A percentile compares a stretch with the other conserved stretches of the same genome.
These are phyloP conservation scores for Phytophthora crassamura DNA, from an alignment of 352 stramenopile species.

Conservation along the genomic window DNA sequence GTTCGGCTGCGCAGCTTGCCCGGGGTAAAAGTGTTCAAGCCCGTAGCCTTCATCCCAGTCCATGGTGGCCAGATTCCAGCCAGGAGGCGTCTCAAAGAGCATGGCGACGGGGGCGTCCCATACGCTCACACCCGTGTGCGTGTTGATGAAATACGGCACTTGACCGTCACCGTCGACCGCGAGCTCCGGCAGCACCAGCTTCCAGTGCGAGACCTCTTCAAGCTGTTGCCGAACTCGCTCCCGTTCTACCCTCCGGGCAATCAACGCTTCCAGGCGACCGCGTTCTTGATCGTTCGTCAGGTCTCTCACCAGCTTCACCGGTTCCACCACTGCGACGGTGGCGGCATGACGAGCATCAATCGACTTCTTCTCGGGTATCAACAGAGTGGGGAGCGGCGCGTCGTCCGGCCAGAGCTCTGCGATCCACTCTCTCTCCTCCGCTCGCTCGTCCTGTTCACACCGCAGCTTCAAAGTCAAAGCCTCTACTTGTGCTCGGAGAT, in stretches of 20 bases:
- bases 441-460: constrained; percentile 52
- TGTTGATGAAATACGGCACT: constrained; percentile 61
- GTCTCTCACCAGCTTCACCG: constrained; percentile 34
- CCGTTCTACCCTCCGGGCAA: constrained; percentile 42
- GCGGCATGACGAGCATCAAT: background rate
- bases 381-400: constrained; percentile 62
- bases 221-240: constrained; percentile 53
- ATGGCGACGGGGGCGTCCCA: constrained; percentile 68
- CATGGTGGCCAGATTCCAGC: constrained; percentile 62
- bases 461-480: constrained; percentile 28
- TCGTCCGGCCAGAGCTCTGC: constrained; percentile 65
- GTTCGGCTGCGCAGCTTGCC: background rate
- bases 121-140: constrained; percentile 54
- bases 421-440: constrained; percentile 73
- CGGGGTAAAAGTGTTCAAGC: constrained; percentile 58
- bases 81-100: constrained; percentile 57
- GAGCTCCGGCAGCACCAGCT: constrained; percentile 42
- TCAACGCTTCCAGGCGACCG: constrained; percentile 45
- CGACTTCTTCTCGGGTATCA: constrained; percentile 46
- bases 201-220: constrained; percentile 58
- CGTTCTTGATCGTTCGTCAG: constrained; percentile 29
- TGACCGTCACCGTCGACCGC: constrained; percentile 34
- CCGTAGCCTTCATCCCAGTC: constrained; percentile 63
- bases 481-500: constrained; percentile 25
- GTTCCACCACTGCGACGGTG: background rate